Conservation (phyloP, 2,329 filamentous ascomycete genomes). For the Graphium sp. region DNA sequence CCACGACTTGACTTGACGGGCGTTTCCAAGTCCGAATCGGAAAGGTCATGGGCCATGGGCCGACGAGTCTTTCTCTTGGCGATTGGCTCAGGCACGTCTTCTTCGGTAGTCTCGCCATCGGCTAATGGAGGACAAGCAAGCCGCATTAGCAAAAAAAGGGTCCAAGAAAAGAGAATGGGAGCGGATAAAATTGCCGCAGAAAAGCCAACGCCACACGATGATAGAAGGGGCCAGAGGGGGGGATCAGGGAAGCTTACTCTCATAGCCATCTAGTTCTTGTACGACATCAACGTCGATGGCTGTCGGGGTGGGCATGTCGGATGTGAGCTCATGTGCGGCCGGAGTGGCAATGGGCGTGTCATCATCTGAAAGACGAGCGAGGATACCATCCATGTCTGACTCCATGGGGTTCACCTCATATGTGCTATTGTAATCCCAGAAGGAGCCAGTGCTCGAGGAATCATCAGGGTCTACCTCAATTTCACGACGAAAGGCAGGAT, state of each 20-base stretch:
- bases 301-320: conserved; percentile 11
- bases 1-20: conserved; percentile 29
- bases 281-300: conserved; percentile 18
- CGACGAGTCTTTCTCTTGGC: conserved; percentile 29
- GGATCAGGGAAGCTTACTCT: conserved; percentile 29
- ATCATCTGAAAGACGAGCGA: conserved; percentile 19
- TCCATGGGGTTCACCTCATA: conserved; percentile 18
- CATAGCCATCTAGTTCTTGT: conserved; percentile 36
- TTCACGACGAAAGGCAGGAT: conserved; percentile 55
- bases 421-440: conserved; percentile 44
- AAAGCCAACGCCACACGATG: too few relatives aligned
- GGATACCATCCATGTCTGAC: conserved; percentile 24
- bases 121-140: conserved; percentile 17
- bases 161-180: too few relatives aligned
- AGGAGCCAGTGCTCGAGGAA: conserved; percentile 38
- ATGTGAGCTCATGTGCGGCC: not conserved
- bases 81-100: conserved; percentile 34
- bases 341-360: conserved; percentile 25
- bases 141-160: not conserved
- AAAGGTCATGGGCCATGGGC: conserved; percentile 18
- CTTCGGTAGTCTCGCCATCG: conserved; percentile 46
- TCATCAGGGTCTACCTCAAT: conserved; percentile 52
- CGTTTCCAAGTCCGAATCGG: conserved; percentile 26
- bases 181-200: too few relatives aligned
- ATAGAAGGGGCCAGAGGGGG: not conserved